Percentiles rank a stretch among this genome's conserved stretches.
Conservation (phyloP, 2,329 filamentous ascomycete species). For the Reticulascus tulasneorum region DNA sequence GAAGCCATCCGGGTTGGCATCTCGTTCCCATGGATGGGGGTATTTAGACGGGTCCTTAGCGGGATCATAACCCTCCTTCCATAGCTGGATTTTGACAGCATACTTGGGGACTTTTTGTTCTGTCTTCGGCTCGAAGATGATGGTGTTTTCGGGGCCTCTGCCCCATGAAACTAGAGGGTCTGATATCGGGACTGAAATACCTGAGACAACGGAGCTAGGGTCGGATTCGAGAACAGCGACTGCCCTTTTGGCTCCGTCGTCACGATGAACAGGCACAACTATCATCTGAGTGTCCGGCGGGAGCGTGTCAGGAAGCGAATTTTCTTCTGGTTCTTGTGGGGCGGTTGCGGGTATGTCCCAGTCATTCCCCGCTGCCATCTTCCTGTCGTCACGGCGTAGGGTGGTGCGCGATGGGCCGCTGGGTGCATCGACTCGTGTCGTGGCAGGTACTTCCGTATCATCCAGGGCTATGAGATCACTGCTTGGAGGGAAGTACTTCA, state of each 20-base stretch:
- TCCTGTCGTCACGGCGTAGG: constrained; percentile 19
- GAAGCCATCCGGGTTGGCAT: constrained; percentile 50
- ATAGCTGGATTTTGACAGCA: constrained; percentile 74
- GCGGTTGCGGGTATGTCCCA: constrained; percentile 20
- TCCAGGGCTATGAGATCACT: constrained; percentile 4
- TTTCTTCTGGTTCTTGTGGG: constrained; percentile 17
- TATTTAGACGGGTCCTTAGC: constrained; percentile 48
- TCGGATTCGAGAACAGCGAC: constrained; percentile 66
- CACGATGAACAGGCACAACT: constrained; percentile 28
- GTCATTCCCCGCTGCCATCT: constrained; percentile 21
- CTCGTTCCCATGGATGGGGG: constrained; percentile 33
- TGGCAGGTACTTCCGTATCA: constrained; percentile 20
- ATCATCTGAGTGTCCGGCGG: constrained; percentile 28
- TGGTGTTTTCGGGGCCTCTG: constrained; percentile 63
- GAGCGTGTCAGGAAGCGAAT: constrained; percentile 31
- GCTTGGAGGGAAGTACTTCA: constrained; percentile 53
- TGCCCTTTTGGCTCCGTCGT: constrained; percentile 31
- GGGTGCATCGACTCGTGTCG: constrained; percentile 12
- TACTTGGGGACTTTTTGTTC: constrained; percentile 77
- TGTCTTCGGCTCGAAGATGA: constrained; percentile 55
- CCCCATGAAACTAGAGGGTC: constrained; percentile 74
- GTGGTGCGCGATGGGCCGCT: constrained; percentile 14
- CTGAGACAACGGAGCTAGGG: constrained; percentile 59
- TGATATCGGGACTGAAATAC: constrained; percentile 61
- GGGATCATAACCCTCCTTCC: constrained; percentile 63